phyloP scores from a whole-genome alignment of 371 early-diverging fungal species.

The Mortierella sp. region DNA sequence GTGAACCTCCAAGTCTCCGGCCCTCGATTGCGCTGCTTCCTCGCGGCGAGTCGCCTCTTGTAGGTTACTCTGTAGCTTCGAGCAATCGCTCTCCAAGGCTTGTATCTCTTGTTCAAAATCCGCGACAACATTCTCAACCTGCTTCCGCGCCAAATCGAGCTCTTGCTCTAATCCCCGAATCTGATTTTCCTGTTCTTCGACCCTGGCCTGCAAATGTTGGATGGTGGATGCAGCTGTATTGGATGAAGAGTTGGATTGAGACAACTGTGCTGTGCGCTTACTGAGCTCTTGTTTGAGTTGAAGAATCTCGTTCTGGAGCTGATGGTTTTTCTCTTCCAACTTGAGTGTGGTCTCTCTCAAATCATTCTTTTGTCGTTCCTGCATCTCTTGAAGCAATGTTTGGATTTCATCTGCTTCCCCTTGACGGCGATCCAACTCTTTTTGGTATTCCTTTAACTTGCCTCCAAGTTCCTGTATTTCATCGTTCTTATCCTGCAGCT shows the following conservation, averaged over 20 bases:
- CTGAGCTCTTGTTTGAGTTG: slow-evolving; percentile 31
- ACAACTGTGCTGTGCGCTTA: slow-evolving; percentile 13
- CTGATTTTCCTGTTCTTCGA: slow-evolving; percentile 34
- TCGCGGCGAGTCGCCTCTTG: slow-evolving; percentile 13
- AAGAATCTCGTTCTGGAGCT: slow-evolving; percentile 24
- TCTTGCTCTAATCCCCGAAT: slow-evolving; percentile 37
- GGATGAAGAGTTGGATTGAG: slow-evolving; percentile 16
- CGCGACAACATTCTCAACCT: slow-evolving; percentile 24
- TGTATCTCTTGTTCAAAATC: slow-evolving; percentile 33
- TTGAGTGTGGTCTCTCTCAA: slow-evolving; percentile 13
- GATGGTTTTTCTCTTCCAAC: slow-evolving; percentile 12
- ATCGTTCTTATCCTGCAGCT: slow-evolving; percentile 25
- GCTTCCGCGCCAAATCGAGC: slow-evolving; percentile 19
- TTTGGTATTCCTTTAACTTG: slow-evolving; percentile 12
- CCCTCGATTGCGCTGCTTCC: slow-evolving; percentile 14
- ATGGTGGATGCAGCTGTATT: slow-evolving; percentile 15
- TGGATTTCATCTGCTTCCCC: slow-evolving; percentile 19
- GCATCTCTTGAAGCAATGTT: slow-evolving; percentile 10
- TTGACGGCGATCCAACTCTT: slow-evolving; percentile 14
- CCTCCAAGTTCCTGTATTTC: slow-evolving; percentile 9
- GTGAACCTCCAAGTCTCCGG: slow-evolving; percentile 12
- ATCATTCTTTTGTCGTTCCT: slow-evolving; percentile 18
- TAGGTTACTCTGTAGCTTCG: slow-evolving; percentile 10
- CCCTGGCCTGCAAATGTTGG: slow-evolving; percentile 15
- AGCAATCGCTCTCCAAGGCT: slow-evolving; percentile 21